Evolutionary conservation across 768 basidiomycete genomes (phyloP).

Genomic region (Leccinum boreale): DNA sequence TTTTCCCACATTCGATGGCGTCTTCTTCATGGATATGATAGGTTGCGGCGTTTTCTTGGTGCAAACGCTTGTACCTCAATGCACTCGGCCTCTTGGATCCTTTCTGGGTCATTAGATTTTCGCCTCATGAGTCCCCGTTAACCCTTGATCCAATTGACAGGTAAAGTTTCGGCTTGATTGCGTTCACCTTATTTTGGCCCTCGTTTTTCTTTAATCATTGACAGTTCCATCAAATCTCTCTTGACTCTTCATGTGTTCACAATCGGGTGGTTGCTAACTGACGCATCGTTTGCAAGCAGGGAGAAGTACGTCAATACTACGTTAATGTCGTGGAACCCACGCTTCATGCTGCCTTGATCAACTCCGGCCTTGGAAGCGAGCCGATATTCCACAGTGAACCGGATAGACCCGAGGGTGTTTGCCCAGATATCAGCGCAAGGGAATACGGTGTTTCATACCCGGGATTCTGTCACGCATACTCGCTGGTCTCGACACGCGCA

Average conservation of each 20-base stretch:
- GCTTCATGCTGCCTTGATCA: conserved; percentile 15
- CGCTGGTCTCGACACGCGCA: conserved; percentile 75
- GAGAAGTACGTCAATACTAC: conserved; percentile 35
- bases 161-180: neutral
- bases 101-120: conserved; percentile 5
- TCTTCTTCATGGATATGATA: conserved; percentile 9
- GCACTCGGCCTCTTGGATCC: conserved; percentile 2
- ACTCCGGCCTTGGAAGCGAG: conserved; percentile 2
- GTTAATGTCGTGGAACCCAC: conserved; percentile 28
- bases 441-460: conserved; percentile 19
- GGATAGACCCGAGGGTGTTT: neutral
- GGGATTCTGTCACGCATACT: conserved; percentile 38
- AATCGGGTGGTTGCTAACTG: conserved; percentile 11
- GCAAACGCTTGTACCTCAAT: conserved; percentile 4
- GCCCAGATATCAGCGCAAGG: conserved; percentile 1
- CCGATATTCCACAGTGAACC: neutral
- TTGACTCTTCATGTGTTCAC: conserved; percentile 8
- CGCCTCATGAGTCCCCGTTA: conserved; percentile 7
- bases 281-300: conserved; percentile 24
- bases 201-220: conserved; percentile 7
- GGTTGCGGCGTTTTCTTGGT: conserved; percentile 5
- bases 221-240: conserved; percentile 2
- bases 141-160: conserved; percentile 16
- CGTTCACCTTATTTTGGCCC: conserved; percentile 8
- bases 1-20: conserved; percentile 7